Evolutionary conservation across 345 rosid genomes (phyloP).

Genomic region (Rhodamnia rubescens): DNA sequence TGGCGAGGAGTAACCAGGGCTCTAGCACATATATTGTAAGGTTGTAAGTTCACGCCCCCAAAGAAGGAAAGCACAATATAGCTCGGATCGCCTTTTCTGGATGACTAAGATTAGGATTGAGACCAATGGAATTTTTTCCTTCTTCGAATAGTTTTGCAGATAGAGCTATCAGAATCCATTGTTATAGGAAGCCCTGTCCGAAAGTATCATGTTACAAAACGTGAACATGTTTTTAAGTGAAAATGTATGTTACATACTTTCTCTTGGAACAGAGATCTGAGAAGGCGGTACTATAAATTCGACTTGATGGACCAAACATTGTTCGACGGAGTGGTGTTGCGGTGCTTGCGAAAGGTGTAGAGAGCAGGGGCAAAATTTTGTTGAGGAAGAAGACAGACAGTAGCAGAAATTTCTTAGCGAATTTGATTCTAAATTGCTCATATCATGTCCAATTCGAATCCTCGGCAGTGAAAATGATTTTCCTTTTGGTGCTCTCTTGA

Average conservation of each 20-base stretch:
- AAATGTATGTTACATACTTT: neutral
- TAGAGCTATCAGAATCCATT: neutral
- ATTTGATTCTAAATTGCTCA: neutral
- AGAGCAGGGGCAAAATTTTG: neutral
- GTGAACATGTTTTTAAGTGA: neutral
- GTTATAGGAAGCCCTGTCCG: neutral
- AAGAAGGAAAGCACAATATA: neutral
- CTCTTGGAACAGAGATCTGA: neutral
- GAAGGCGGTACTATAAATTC: neutral
- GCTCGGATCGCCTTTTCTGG: neutral
- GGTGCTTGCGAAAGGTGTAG: neutral
- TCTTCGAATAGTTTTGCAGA: neutral
- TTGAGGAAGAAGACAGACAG: neutral
- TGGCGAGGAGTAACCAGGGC: neutral
- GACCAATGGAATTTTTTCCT: neutral
- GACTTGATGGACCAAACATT: neutral
- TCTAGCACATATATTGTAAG: neutral
- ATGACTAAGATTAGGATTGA: neutral
- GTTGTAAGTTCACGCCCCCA: neutral
- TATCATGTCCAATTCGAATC: neutral
- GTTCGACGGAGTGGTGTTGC: neutral
- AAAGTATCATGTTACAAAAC: neutral
- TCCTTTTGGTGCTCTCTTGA: neutral
- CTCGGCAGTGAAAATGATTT: neutral
- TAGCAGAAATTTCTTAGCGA: neutral